Evolutionary conservation across 1,139 yeast species (phyloP), one percentile per base, ranked within the genome.

Genomic region (Yamadazyma oceani): DNA sequence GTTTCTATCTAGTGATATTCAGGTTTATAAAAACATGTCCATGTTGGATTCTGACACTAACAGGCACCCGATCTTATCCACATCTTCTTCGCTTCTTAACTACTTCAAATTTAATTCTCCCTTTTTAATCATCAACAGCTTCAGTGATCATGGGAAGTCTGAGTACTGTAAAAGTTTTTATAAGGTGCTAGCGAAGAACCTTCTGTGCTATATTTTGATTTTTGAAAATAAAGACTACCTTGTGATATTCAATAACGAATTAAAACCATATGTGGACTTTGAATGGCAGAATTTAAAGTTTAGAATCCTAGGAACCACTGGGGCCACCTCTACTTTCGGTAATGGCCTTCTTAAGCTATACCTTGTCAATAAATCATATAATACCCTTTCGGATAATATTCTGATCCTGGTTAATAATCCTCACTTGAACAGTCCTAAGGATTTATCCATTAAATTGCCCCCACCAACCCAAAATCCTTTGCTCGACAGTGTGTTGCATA

Each of bases 261-360:
- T 59, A 25, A 55, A 53, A 31, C 73, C 74, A 1, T 57, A 61
- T 10, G 66, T 62, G 7, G 75, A 69, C 42, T 54, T 64, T 23
- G 40, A 48, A 19, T 58, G 55, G 47, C 50, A 53, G 26, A 50
- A 48, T 23, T 57, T 68, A 17, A 63, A 63, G 37, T 49, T 68
- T 19, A 52, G 75, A 21, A 50, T 65, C 3, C 40, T 48, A 26
- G 74, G 74, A 0, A 57, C 64, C 1, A 57, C 70, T 3, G 72
- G 71, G 0, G 62, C 67, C 3, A 51, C 69, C 2, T 64, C 73
- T 8, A 64, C 72, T 1, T 66, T 67, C 43, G 72, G 71, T 7
- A 62, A 58, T 36, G 64, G 68, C 1, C 46, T 59, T 10, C 51
- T 66, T 27, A 55, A 58, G 34, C 37, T 64, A 24, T 58, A 46